These are phyloP conservation scores for Coniochaeta pulveracea DNA, from an alignment of 2,329 filamentous ascomycete species.

Conservation along the genomic window DNA sequence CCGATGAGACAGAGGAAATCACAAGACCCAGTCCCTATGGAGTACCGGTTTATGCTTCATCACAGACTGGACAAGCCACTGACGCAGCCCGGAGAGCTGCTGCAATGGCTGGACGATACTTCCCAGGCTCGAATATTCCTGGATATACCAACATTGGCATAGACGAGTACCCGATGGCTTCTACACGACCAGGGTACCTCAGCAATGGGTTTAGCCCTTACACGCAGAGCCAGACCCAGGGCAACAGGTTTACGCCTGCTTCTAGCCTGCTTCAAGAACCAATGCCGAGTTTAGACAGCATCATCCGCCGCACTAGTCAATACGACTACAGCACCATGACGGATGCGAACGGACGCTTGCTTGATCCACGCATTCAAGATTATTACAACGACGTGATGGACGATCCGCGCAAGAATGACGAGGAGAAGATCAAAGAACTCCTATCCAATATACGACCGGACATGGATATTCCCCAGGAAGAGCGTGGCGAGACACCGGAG, in stretches of 20 bases:
- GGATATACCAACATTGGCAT: not conserved
- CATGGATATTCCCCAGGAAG: constrained; percentile 47
- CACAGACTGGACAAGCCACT: no score
- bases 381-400: constrained; percentile 23
- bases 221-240: not conserved
- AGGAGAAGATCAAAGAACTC: constrained; percentile 60
- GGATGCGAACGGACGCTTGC: constrained; percentile 23
- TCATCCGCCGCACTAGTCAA: constrained; percentile 25
- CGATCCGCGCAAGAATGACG: constrained; percentile 29
- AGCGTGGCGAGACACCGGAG: constrained; percentile 57
- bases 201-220: not conserved
- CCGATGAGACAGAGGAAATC: no score
- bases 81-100: not conserved
- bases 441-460: constrained; percentile 66
- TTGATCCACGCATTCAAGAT: constrained; percentile 20
- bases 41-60: not conserved
- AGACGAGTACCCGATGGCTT: not conserved
- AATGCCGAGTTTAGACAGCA: constrained; percentile 8
- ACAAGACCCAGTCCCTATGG: not conserved
- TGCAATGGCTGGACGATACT: not conserved
- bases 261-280: not conserved
- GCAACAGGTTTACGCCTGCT: not conserved
- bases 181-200: not conserved
- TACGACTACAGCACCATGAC: constrained; percentile 24
- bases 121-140: not conserved